phyloP scores from a whole-genome alignment of 2,329 filamentous ascomycete species.

The Teratosphaeria pseudoeucalypti region DNA sequence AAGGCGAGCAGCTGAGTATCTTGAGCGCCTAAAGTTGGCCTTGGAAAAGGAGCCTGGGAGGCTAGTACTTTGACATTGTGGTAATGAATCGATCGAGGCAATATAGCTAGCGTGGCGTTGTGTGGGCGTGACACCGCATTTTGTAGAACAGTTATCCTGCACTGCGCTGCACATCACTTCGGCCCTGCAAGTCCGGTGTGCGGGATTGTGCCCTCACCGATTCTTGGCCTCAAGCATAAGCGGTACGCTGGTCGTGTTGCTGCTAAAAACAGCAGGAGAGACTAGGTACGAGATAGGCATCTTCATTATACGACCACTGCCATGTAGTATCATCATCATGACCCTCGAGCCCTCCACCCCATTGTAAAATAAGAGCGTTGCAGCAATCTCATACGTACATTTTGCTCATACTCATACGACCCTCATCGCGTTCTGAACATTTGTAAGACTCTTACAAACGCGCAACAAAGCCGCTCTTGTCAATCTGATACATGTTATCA shows the following conservation, averaged over 20 bases:
- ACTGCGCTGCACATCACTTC: background rate
- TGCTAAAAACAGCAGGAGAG: background rate
- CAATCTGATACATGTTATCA: background rate
- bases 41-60: constrained; percentile 71
- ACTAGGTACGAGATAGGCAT: background rate
- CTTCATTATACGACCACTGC: background rate
- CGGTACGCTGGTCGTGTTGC: background rate
- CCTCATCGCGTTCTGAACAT: background rate
- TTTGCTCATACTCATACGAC: background rate
- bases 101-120: background rate
- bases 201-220: background rate
- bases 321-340: background rate
- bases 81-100: background rate
- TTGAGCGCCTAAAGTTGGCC: constrained; percentile 76
- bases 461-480: constrained; percentile 2
- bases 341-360: background rate
- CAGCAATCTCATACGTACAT: background rate
- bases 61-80: constrained; percentile 45
- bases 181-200: background rate
- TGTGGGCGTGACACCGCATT: background rate
- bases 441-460: background rate
- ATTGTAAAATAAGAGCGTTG: background rate
- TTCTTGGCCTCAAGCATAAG: background rate
- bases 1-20: constrained; percentile 67
- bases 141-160: background rate